Conservation (phyloP, 2,329 filamentous ascomycete species). For the Cordyceps farinosa region DNA sequence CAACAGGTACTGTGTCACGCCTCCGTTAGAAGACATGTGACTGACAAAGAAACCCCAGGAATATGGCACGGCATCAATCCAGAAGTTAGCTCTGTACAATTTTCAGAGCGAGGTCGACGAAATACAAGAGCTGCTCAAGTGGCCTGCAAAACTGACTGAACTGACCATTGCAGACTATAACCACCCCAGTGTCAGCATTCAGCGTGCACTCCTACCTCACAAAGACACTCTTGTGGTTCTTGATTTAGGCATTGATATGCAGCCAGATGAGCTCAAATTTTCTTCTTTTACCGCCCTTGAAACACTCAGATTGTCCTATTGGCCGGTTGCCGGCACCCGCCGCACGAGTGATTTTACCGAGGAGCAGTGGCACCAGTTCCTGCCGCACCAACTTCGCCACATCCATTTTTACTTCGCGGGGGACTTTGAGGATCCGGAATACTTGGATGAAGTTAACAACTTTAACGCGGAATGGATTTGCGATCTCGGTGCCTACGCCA, state of each 20-base stretch:
- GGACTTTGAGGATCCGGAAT: too few species aligned
- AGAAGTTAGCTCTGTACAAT: not conserved
- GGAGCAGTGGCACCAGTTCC: not conserved
- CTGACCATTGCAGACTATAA: not conserved
- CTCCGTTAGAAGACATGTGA: too few species aligned
- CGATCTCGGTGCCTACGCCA: not conserved
- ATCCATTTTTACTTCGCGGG: not conserved
- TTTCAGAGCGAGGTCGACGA: not conserved
- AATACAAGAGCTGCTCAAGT: not conserved
- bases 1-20: too few species aligned
- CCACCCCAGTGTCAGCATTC: too few species aligned
- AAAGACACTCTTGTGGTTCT: not conserved
- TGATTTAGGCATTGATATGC: not conserved
- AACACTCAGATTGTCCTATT: not conserved
- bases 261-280: not conserved
- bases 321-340: not conserved
- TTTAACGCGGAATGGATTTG: not conserved
- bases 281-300: not conserved
- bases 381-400: not conserved
- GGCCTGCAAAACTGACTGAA: not conserved
- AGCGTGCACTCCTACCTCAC: not conserved
- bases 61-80: not conserved
- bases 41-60: not conserved
- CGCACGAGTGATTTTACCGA: not conserved
- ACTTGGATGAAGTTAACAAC: too few species aligned